Evolutionary conservation across 805 yeast genomes (phyloP), one percentile per base, ranked within the genome.

Genomic region (Candida sakaeoensis): DNA sequence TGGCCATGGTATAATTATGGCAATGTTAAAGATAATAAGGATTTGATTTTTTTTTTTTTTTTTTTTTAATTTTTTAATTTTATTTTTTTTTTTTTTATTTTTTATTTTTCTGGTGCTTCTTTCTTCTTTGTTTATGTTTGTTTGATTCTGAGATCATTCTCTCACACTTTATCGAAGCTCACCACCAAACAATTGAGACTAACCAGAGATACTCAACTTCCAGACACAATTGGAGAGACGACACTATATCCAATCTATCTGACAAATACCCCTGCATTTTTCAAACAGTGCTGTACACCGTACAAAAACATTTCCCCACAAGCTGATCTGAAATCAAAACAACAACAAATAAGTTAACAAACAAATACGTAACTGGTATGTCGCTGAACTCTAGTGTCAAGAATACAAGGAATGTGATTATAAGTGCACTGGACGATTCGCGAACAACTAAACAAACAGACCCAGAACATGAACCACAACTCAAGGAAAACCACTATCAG

Each of bases 401-500:
- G 16, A 14, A 15, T 14, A 28, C 32, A n/a, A 28, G 32, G 10
- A 28, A 28, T 15, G 32, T 28, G 4, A 15, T 28, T 8, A 28
- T 28, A 13, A 28, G 32, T 14, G 32, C 14, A 7, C 17, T 7
- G 17, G 32, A 28, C 16, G 8, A 21, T 7, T 13, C 19, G 5
- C 14, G n/a, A n/a, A 15, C 32, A 13, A 28, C 32, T 13, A 28
- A 28, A 15, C 14, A 28, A 12, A 28, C 32, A 28, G 12, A n/a
- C n/a, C n/a, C n/a, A n/a, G n/a, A n/a, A n/a, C n/a, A n/a, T n/a
- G n/a, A n/a, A n/a, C n/a, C n/a, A n/a, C n/a, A n/a, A n/a, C 7
- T 29, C 8, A 29, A 36, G 24, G 26, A 38, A n/a, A 32, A 36
- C 14, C 28, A 46, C 2, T 68, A 63, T 45, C 60, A 63, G 36